Conservation (phyloP, 768 basidiomycete genomes). For the Suillus tomentosus region DNA sequence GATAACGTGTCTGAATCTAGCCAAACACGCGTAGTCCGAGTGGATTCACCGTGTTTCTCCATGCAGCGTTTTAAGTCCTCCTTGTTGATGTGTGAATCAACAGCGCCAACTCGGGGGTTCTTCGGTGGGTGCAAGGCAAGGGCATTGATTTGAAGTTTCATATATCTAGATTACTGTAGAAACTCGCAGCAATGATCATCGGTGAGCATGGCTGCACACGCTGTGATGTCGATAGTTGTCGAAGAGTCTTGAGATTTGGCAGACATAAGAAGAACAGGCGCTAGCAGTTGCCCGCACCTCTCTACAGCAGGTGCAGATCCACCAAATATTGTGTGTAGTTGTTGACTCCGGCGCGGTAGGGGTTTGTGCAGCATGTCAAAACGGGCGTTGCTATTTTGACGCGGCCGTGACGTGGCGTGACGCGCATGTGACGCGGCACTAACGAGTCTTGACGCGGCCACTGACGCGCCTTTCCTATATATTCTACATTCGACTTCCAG, state of each 20-base stretch:
- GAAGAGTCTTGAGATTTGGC: constrained; percentile 20
- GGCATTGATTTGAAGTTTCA: constrained; percentile 25
- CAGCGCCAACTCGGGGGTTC: constrained; percentile 7
- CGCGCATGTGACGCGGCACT: no score
- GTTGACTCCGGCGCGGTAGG: neutral
- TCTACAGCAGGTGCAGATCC: constrained; percentile 22
- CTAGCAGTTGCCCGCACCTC: constrained; percentile 28
- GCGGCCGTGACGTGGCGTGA: no score
- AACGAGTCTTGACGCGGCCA: no score
- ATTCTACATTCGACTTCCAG: no score
- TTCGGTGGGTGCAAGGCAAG: constrained; percentile 10
- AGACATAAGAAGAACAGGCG: constrained; percentile 26
- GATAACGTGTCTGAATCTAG: constrained; percentile 13
- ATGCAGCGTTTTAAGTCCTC: constrained; percentile 17
- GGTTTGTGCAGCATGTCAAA: constrained; percentile 7
- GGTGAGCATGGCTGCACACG: constrained; percentile 28
- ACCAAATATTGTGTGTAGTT: constrained; percentile 14
- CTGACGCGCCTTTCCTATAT: no score
- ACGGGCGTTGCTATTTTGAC: no score
- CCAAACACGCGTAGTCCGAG: constrained; percentile 21
- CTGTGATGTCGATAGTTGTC: constrained; percentile 18
- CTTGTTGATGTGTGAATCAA: neutral
- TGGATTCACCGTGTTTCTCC: constrained; percentile 15
- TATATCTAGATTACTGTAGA: constrained; percentile 27
- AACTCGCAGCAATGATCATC: constrained; percentile 28